Evolutionary conservation across 805 yeast species (phyloP), one percentile per base, ranked within the genome.

Genomic region (Candida rishiriensis): DNA sequence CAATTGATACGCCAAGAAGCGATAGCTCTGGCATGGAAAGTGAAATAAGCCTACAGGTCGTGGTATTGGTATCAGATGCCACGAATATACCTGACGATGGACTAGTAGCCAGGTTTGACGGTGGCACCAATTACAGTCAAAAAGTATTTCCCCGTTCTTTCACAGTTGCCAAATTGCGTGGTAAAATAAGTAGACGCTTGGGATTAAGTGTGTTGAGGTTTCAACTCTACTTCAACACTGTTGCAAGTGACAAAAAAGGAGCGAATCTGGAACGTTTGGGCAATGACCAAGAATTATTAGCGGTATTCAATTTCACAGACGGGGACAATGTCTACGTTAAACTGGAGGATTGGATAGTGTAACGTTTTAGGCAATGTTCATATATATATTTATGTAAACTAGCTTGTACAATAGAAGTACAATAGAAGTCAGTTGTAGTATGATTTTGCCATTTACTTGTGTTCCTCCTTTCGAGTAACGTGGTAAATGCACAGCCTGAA

Each of bases 141-240:
- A 33, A 56, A 30, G 48, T 69, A 0, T 50, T 65, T 5, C 47
- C 58, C 10, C 52, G 57, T 6, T 59, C 64, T 5, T 65, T 71
- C 10, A 68, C 71, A 1, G 53, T 71, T 1, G 62, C 65, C 3
- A 61, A 70, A 43, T 52, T 75, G 1, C 51, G 63, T 40, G 66
- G 68, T 8, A 49, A 59, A 33, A 57, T 68, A 1, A 56, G 63
- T n/a, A 43, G 56, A 11, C 41, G 47, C 13, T 42, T 64, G 3
- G 44, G 50, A 0, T 36, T 53, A n/a, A 42, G 52, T 31, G 55
- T 65, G 34, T 49, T 56, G 34, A 40, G 50, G 18, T 53, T 63
- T 42, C 45, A 61, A 38, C 17, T 66, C 10, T 43, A 54, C 12
- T 56, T 55, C 21, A 43, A 42, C 21, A 28, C 26, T 17, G 28